These are phyloP conservation scores for Trichaptum fuscoviolaceum DNA, from an alignment of 768 basidiomycete species.

Conservation along the genomic window DNA sequence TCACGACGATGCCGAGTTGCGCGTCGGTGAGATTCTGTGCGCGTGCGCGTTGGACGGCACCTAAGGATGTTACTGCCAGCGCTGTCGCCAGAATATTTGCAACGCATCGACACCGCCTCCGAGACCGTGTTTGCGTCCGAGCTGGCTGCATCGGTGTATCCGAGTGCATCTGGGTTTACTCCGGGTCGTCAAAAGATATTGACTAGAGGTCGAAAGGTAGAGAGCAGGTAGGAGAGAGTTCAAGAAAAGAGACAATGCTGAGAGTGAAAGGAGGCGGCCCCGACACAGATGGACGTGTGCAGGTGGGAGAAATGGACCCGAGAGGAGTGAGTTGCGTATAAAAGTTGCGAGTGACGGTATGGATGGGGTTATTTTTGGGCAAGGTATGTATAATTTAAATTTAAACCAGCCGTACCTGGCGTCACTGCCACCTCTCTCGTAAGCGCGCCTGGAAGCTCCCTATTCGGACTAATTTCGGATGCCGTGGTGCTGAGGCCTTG, in stretches of 20 bases:
- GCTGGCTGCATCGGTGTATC: not conserved
- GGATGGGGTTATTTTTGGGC: not conserved
- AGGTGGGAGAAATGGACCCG: no score
- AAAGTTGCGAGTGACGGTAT: not conserved
- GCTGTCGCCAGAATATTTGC: not conserved
- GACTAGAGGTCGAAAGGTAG: not conserved
- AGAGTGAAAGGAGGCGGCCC: no score
- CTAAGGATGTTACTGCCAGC: not conserved
- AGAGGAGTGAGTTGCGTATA: not conserved
- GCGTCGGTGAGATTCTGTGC: constrained; percentile 32
- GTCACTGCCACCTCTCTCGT: not conserved
- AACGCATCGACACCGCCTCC: not conserved
- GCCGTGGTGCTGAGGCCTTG: not conserved
- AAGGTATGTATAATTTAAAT: not conserved
- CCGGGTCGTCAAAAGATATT: not conserved
- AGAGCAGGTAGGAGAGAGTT: not conserved
- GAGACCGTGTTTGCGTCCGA: not conserved
- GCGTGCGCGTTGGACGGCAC: not conserved
- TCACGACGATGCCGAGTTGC: constrained; percentile 31
- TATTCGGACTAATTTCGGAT: not conserved
- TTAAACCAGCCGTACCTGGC: not conserved
- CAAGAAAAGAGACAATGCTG: not conserved
- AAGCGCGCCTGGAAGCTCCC: not conserved
- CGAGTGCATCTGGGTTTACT: not conserved
- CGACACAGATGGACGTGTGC: no score